These are phyloP conservation scores for Thermothielavioides terrestris DNA, from an alignment of 495 filamentous ascomycete species.

Conservation along the genomic window DNA sequence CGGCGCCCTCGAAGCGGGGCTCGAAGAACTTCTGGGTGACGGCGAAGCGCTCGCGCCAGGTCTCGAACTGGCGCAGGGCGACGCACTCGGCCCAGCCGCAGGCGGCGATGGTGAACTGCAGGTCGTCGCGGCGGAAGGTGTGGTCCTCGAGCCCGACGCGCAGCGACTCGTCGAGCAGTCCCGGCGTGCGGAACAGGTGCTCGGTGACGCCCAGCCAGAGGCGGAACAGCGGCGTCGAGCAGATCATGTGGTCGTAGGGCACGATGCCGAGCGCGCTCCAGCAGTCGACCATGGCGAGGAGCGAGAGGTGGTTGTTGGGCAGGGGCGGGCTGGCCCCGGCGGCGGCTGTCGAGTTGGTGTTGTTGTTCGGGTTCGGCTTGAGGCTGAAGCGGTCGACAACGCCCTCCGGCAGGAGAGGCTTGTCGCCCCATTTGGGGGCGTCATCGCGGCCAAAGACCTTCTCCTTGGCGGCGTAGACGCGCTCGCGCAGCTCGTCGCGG, in stretches of 20 bases:
- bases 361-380: constrained; percentile 20
- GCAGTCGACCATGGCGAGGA: constrained; percentile 98
- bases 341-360: constrained; percentile 24
- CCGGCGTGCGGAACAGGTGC: constrained; percentile 82
- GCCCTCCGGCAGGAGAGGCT: constrained; percentile 68
- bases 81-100: constrained; percentile 93
- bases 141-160: constrained; percentile 78
- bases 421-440: constrained; percentile 42
- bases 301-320: constrained; percentile 84
- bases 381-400: constrained; percentile 83
- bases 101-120: constrained; percentile 96
- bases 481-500: constrained; percentile 63
- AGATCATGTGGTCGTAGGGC: constrained; percentile 99
- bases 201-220: constrained; percentile 97
- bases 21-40: constrained; percentile 85
- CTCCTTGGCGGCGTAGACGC: constrained; percentile 68
- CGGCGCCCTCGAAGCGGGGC: constrained; percentile 76
- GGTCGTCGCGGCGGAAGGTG: constrained; percentile 80
- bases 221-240: constrained; percentile 95
- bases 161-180: constrained; percentile 75
- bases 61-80: constrained; percentile 78
- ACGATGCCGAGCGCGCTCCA: constrained; percentile 90
- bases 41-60: constrained; percentile 82
- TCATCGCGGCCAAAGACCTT: constrained; percentile 62
- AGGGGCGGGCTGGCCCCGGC: constrained; percentile 46